Evolutionary conservation across 176 grass and related monocot genomes (phyloP).

Genomic region (Hordeum vulgare): DNA sequence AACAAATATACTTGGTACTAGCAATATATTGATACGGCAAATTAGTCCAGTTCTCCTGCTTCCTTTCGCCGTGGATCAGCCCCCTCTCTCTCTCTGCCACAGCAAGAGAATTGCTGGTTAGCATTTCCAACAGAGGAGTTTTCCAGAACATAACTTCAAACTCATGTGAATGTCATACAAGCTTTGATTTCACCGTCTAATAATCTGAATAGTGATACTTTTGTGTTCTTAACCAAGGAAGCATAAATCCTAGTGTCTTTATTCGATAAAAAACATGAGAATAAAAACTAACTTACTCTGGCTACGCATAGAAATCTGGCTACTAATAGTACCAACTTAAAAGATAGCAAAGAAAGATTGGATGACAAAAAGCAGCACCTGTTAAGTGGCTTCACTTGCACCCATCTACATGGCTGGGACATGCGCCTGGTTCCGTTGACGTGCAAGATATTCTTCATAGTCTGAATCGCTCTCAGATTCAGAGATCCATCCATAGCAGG

Average conservation of each 20-base stretch:
- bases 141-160: neutral
- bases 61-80: neutral
- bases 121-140: neutral
- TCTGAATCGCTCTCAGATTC: slow-evolving; percentile 20
- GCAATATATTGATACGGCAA: neutral
- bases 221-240: neutral
- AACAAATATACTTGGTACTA: neutral
- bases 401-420: slow-evolving; percentile 4
- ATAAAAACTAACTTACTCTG: neutral
- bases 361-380: neutral
- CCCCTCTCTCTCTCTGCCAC: neutral
- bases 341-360: neutral
- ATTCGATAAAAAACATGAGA: neutral
- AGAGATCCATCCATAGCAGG: slow-evolving; percentile 27
- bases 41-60: neutral
- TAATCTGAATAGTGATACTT: neutral
- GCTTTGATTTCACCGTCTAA: no score
- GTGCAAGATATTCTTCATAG: neutral
- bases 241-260: neutral
- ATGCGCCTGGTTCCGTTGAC: neutral
- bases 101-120: neutral
- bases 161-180: neutral
- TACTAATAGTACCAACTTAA: neutral
- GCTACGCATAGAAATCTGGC: neutral
- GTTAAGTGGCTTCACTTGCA: neutral